Percentiles rank a stretch among this genome's conserved stretches.
phyloP scores from a whole-genome alignment of 1,284 basidiomycete genomes.

The Moesziomyces antarcticus region DNA sequence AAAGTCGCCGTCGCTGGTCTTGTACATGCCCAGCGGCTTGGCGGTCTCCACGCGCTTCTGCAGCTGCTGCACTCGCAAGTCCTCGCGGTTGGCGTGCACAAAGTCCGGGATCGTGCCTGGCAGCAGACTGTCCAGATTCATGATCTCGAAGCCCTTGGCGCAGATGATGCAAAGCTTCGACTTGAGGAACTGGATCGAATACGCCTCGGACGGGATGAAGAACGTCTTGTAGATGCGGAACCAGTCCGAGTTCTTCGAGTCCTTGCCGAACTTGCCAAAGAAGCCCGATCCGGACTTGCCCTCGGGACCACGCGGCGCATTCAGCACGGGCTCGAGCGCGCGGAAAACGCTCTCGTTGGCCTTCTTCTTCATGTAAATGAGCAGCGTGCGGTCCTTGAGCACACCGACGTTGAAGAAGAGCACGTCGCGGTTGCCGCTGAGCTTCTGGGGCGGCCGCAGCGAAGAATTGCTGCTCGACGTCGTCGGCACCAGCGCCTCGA shows the following conservation, averaged over 20 bases:
- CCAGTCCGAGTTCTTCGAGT: conserved; percentile 85
- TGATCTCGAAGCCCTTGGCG: conserved; percentile 89
- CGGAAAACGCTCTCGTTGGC: conserved; percentile 91
- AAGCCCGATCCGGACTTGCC: conserved; percentile 73
- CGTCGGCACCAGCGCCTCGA: conserved; percentile 93
- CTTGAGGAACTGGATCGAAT: conserved; percentile 88
- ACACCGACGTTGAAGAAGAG: conserved; percentile 93
- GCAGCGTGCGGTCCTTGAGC: conserved; percentile 82
- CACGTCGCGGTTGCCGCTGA: conserved; percentile 88
- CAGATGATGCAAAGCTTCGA: conserved; percentile 90
- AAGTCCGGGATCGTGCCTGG: conserved; percentile 81
- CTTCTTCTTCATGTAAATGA: conserved; percentile 95
- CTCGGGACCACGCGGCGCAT: conserved; percentile 79
- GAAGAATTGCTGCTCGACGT: conserved; percentile 71
- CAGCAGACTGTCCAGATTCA: conserved; percentile 82
- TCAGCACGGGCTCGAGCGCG: conserved; percentile 89
- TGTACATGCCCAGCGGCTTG: conserved; percentile 90
- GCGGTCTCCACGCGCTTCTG: conserved; percentile 81
- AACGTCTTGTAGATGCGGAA: conserved; percentile 92
- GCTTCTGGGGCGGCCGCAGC: conserved; percentile 76
- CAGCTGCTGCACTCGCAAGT: conserved; percentile 77
- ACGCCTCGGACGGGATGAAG: conserved; percentile 88
- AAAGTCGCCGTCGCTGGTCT: conserved; percentile 81
- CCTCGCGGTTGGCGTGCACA: conserved; percentile 74
- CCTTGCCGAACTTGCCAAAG: conserved; percentile 78